Percentiles rank a stretch among this genome's conserved stretches.
These are phyloP conservation scores for Termitomyces sp. DNA, from an alignment of 1,284 basidiomycete species.

Conservation along the genomic window DNA sequence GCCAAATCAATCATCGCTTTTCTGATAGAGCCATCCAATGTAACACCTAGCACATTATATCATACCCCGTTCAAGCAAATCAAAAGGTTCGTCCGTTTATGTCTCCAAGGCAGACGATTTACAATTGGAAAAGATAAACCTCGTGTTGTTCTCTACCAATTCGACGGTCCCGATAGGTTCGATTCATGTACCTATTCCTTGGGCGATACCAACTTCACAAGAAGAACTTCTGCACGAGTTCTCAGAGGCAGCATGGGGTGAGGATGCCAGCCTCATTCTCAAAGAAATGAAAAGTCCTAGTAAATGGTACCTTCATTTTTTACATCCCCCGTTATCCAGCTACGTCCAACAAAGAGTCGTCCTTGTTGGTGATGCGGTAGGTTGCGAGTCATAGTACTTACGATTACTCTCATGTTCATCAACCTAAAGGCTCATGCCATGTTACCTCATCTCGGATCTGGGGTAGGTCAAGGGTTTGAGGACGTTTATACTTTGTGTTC, in stretches of 20 bases:
- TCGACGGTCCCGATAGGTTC: conserved; percentile 33
- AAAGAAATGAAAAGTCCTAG: conserved; percentile 43
- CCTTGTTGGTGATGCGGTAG: conserved; percentile 55
- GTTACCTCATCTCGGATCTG: conserved; percentile 57
- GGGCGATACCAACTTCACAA: conserved; percentile 41
- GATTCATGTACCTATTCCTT: conserved; percentile 33
- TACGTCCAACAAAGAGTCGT: conserved; percentile 45
- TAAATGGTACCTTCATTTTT: conserved; percentile 57
- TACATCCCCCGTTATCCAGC: conserved; percentile 43
- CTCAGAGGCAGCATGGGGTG: conserved; percentile 37
- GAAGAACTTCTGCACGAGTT: conserved; percentile 44
- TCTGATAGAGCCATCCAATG: not conserved
- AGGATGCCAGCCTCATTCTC: conserved; percentile 39
- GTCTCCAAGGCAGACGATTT: not conserved
- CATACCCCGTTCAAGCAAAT: conserved; percentile 46
- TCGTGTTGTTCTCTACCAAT: conserved; percentile 48
- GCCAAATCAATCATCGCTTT: too few relatives aligned
- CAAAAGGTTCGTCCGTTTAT: conserved; percentile 28
- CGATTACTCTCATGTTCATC: not conserved
- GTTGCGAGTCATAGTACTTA: conserved; percentile 13
- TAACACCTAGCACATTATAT: conserved; percentile 44
- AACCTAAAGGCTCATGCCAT: conserved; percentile 51
- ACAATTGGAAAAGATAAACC: conserved; percentile 36
- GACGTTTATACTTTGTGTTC: conserved; percentile 48
- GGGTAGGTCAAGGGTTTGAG: conserved; percentile 61